phyloP scores from a whole-genome alignment of 2,329 filamentous ascomycete genomes.

The Phialemoniopsis sp. region DNA sequence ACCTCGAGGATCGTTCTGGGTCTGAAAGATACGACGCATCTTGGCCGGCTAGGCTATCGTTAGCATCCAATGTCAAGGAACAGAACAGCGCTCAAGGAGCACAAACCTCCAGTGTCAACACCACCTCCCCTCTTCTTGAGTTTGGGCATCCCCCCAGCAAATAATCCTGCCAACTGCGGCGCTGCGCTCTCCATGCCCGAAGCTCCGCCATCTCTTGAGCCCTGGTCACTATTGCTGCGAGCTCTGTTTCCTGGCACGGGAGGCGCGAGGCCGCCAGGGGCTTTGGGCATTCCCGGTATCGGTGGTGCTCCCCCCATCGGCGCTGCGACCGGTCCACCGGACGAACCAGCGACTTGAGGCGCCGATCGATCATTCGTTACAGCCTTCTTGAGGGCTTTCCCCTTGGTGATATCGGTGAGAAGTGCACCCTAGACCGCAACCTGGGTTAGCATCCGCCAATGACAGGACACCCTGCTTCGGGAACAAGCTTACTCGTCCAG shows the following conservation, averaged over 20 bases:
- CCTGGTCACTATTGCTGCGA: conserved; percentile 80
- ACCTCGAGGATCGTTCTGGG: conserved; percentile 57
- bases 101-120: conserved; percentile 65
- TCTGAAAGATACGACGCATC: conserved; percentile 78
- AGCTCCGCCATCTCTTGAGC: conserved; percentile 37
- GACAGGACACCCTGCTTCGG: no score
- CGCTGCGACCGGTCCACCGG: conserved; percentile 52
- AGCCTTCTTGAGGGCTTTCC: conserved; percentile 74
- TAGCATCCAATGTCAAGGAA: conserved; percentile 9
- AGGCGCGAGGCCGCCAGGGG: conserved; percentile 65
- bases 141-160: conserved; percentile 94
- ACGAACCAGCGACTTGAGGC: conserved; percentile 58
- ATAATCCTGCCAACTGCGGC: conserved; percentile 82
- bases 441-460: conserved; percentile 11
- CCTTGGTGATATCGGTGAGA: conserved; percentile 83
- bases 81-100: not conserved
- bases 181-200: conserved; percentile 48
- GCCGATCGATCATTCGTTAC: conserved; percentile 91
- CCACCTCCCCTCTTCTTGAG: conserved; percentile 82
- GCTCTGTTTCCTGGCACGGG: conserved; percentile 67
- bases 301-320: conserved; percentile 75
- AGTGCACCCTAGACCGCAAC: conserved; percentile 65
- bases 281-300: conserved; percentile 61
- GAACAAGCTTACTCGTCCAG: conserved; percentile 8
- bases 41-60: conserved; percentile 46